A percentile compares a stretch with the other conserved stretches of the same genome.
Evolutionary conservation across 2,329 filamentous ascomycete genomes (phyloP).

Genomic region (Pseudonectria buxi): DNA sequence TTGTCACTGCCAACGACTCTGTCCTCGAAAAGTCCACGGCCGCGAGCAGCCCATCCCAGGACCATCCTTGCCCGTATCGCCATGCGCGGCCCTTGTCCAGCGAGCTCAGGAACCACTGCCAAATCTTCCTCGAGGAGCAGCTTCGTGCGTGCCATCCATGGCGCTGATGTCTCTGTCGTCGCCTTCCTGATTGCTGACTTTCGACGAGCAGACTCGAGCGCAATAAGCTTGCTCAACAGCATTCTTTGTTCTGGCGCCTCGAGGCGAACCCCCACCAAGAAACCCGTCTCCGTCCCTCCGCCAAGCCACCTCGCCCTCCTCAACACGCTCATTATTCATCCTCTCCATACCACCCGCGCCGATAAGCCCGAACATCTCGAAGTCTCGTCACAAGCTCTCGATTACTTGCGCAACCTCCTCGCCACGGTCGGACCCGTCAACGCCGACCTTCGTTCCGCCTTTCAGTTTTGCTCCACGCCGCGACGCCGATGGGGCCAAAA

Average conservation of each 20-base stretch:
- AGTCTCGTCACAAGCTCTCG: conserved; percentile 59
- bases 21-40: conserved; percentile 25
- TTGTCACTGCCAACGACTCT: conserved; percentile 28
- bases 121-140: conserved; percentile 69
- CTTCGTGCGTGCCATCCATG: conserved; percentile 48
- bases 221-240: conserved; percentile 57
- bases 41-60: conserved; percentile 29
- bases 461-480: conserved; percentile 50
- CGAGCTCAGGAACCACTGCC: conserved; percentile 59
- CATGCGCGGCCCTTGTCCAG: conserved; percentile 50
- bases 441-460: conserved; percentile 63
- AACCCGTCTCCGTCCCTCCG: conserved; percentile 58
- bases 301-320: conserved; percentile 68
- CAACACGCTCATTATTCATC: conserved; percentile 78
- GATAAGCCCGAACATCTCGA: conserved; percentile 52
- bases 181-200: conserved; percentile 1
- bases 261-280: conserved; percentile 17
- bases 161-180: too few species aligned
- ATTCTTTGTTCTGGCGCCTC: conserved; percentile 50
- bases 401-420: conserved; percentile 63
- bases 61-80: conserved; percentile 38
- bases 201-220: conserved; percentile 26
- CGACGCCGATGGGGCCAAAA: conserved; percentile 28
- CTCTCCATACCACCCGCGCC: conserved; percentile 67
- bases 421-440: conserved; percentile 61